Conservation (phyloP, 257 asterid genomes). For the Petrea volubilis region DNA sequence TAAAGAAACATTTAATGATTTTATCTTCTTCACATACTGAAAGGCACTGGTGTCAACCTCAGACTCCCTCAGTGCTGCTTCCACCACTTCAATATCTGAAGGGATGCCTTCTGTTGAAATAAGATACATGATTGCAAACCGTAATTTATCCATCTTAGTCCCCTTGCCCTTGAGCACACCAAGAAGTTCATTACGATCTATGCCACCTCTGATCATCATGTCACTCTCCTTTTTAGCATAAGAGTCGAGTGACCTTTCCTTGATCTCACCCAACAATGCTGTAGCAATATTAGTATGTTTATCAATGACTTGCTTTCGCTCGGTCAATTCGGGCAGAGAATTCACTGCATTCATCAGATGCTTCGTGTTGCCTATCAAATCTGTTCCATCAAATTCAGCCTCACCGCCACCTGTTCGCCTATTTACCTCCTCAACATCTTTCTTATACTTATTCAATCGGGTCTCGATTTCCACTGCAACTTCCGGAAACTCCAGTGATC, state of each 20-base stretch:
- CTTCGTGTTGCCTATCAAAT: slow-evolving; percentile 84
- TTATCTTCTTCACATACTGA: slow-evolving; percentile 92
- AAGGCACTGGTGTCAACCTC: slow-evolving; percentile 93
- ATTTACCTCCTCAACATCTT: slow-evolving; percentile 89
- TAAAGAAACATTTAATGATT: slow-evolving; percentile 77
- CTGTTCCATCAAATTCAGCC: slow-evolving; percentile 87
- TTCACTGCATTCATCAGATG: slow-evolving; percentile 95
- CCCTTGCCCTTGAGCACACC: slow-evolving; percentile 90
- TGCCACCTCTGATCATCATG: slow-evolving; percentile 83
- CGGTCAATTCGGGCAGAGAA: slow-evolving; percentile 93
- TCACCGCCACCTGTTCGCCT: slow-evolving; percentile 87
- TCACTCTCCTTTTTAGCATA: slow-evolving; percentile 87
- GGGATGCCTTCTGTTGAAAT: slow-evolving; percentile 76
- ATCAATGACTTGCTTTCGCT: slow-evolving; percentile 80
- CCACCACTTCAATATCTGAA: slow-evolving; percentile 85
- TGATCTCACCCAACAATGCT: slow-evolving; percentile 51
- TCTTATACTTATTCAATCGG: slow-evolving; percentile 81
- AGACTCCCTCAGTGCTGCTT: slow-evolving; percentile 71
- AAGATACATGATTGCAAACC: slow-evolving; percentile 76
- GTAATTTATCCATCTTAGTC: slow-evolving; percentile 60
- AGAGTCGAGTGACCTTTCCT: slow-evolving; percentile 56
- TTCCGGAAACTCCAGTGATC: slow-evolving; percentile 83
- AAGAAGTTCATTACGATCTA: slow-evolving; percentile 80
- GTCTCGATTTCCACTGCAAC: slow-evolving; percentile 90
- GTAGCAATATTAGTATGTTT: slow-evolving; percentile 94